phyloP scores from a whole-genome alignment of 106 monocot genomes.

The Gastrodia elata region DNA sequence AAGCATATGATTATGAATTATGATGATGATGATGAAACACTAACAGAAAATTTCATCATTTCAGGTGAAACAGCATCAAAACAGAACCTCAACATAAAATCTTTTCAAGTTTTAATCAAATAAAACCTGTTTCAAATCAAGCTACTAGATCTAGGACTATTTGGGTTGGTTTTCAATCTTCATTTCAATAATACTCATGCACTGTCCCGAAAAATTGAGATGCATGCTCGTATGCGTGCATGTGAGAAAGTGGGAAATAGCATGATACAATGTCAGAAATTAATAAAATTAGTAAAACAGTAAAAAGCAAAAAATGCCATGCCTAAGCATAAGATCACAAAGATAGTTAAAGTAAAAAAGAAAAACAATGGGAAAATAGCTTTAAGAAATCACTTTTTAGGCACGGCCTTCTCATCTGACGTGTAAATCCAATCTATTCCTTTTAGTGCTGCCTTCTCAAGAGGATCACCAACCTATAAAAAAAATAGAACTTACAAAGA shows the following conservation, averaged over 20 bases:
- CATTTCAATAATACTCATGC: not conserved
- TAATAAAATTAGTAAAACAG: not conserved
- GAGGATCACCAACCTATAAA: conserved; percentile 93
- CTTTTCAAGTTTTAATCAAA: not conserved
- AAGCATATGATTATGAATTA: no score
- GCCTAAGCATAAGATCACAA: not conserved
- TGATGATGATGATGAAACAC: not conserved
- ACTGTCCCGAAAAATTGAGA: not conserved
- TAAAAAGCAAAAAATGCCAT: not conserved
- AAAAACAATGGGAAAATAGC: not conserved
- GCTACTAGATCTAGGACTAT: not conserved
- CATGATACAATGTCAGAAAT: not conserved
- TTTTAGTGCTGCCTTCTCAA: conserved; percentile 96
- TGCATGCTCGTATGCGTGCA: not conserved
- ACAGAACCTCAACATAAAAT: not conserved
- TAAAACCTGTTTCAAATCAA: not conserved
- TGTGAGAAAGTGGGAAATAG: not conserved
- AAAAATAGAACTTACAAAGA: not conserved
- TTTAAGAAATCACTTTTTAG: conserved; percentile 52
- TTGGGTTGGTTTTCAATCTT: not conserved
- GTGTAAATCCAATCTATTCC: conserved; percentile 98
- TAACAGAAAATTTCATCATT: not conserved
- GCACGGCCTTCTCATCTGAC: conserved; percentile 94
- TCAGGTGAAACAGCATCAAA: not conserved
- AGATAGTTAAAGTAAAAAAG: not conserved